A percentile compares a stretch with the other conserved stretches of the same genome.
Conservation (phyloP, 1,284 basidiomycete genomes). For the Mixia osmundae region DNA sequence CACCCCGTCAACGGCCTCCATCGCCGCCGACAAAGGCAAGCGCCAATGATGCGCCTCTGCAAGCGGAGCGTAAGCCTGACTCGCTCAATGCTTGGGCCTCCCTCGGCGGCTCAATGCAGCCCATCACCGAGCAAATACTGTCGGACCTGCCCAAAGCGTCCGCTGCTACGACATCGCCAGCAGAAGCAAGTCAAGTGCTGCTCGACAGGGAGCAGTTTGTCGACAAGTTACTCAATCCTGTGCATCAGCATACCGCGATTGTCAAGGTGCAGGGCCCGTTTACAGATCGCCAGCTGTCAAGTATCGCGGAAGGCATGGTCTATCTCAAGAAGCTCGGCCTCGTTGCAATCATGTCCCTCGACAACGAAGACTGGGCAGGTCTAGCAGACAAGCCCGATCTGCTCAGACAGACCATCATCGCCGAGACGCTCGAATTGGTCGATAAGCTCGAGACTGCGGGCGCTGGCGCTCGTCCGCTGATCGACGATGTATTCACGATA, state of each 20-base stretch:
- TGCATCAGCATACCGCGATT: conserved; percentile 59
- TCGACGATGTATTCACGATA: conserved; percentile 60
- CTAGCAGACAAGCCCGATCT: conserved; percentile 13
- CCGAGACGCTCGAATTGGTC: conserved; percentile 34
- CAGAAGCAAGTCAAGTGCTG: not conserved
- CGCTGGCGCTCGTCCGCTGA: conserved; percentile 60
- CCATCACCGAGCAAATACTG: too few species aligned
- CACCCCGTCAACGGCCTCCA: conserved; percentile 16
- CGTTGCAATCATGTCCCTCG: conserved; percentile 80
- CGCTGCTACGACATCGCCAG: not conserved
- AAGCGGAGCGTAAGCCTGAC: too few species aligned
- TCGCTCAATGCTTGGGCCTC: too few species aligned
- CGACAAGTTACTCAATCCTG: conserved; percentile 60
- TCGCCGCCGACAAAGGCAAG: too few species aligned
- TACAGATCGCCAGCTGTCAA: conserved; percentile 78
- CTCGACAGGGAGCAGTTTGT: conserved; percentile 31
- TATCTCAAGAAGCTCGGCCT: conserved; percentile 89
- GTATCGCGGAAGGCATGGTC: conserved; percentile 76
- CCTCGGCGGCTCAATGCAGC: too few species aligned
- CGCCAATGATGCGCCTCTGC: too few species aligned
- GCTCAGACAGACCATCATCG: conserved; percentile 47
- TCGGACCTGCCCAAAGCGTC: not conserved
- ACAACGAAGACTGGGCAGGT: conserved; percentile 45
- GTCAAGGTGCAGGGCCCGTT: conserved; percentile 97
- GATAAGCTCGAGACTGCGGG: conserved; percentile 60